Evolutionary conservation across 331 rosid species (phyloP).

Genomic region (Rhamnella rubrinervis): DNA sequence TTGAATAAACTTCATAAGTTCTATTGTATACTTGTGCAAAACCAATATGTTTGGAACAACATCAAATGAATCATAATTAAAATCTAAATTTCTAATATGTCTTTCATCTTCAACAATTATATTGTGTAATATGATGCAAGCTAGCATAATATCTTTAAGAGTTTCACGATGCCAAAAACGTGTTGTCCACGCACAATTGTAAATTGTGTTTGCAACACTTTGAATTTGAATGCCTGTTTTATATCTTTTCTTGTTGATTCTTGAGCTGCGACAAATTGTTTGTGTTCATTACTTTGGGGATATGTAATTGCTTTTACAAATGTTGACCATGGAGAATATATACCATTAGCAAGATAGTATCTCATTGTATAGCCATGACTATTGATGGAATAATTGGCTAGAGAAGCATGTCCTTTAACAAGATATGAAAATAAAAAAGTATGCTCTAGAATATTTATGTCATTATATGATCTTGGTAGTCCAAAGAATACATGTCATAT

Average conservation of each 20-base stretch:
- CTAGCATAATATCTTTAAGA: neutral
- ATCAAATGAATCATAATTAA: no score
- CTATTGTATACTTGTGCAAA: no score
- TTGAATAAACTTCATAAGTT: no score
- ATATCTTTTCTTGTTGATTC: neutral
- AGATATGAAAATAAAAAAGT: neutral
- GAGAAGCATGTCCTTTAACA: no score
- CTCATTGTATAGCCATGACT: no score
- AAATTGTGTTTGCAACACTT: neutral
- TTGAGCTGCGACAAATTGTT: neutral
- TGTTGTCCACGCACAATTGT: neutral
- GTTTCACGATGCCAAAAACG: neutral
- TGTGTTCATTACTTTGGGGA: no score
- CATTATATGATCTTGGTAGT: neutral
- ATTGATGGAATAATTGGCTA: no score
- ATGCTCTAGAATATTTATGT: neutral
- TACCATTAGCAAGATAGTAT: no score
- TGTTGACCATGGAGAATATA: no score
- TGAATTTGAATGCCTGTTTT: neutral
- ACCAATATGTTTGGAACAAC: no score
- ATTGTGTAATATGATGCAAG: neutral
- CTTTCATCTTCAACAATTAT: constrained; percentile 5
- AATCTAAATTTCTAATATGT: no score
- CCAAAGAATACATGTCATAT: neutral
- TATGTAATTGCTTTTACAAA: no score